Percentiles rank a stretch among this genome's conserved stretches.
Evolutionary conservation across 192 early-diverging fungal species (phyloP).

Genomic region (Podila epicladia): DNA sequence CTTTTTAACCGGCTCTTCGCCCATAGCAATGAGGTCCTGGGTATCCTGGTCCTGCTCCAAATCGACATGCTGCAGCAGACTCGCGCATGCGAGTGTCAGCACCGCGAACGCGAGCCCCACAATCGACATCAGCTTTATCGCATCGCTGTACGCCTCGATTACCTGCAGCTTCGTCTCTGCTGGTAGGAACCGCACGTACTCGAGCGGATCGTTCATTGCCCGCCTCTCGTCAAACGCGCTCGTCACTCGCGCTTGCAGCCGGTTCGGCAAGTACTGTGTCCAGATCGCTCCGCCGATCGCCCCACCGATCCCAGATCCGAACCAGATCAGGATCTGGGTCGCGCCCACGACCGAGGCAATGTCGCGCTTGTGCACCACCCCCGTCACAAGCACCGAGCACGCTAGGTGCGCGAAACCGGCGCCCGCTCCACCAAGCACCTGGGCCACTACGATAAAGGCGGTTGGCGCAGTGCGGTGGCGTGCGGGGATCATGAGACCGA

Average conservation of each 20-base stretch:
- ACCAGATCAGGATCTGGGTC: background rate
- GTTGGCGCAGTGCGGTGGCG: background rate
- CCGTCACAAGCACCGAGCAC: background rate
- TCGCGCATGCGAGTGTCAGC: background rate
- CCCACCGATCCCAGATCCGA: background rate
- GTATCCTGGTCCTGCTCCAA: slow-evolving; percentile 1
- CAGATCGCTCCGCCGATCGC: background rate
- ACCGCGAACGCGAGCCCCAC: background rate
- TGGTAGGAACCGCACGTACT: background rate
- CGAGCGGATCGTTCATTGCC: background rate
- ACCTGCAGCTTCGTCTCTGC: background rate
- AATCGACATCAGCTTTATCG: slow-evolving; percentile 1
- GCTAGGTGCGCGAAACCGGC: background rate
- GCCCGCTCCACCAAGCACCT: background rate
- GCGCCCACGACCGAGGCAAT: background rate
- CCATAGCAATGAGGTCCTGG: background rate
- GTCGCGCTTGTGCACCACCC: background rate
- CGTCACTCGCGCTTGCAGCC: background rate
- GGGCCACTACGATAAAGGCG: background rate
- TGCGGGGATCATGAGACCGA: slow-evolving; percentile 5
- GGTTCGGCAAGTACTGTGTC: background rate
- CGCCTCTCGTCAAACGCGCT: background rate
- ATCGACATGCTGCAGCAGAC: slow-evolving; percentile 1
- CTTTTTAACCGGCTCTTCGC: background rate
- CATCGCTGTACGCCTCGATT: background rate